Evolutionary conservation across 495 filamentous ascomycete species (phyloP), one percentile per base, ranked within the genome.

Genomic region (Penicillium mononematosum): DNA sequence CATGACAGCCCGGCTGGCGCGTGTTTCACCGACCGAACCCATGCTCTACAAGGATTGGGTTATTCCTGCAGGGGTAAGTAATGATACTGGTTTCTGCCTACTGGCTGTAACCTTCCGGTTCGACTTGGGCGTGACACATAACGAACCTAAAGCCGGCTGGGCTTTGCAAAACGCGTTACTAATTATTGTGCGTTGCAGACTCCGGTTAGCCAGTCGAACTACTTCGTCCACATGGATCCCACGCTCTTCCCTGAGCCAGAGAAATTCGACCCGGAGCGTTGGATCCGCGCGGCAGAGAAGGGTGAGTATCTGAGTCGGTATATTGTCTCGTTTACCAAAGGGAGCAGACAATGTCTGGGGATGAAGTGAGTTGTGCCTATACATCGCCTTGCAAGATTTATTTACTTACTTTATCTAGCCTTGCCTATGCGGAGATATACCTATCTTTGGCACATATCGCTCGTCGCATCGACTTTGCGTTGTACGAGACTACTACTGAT

Each of bases 211-310:
- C 79, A 78, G 65, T 75, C 75, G 8, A 66, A 72, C 11, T 75
- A 73, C 58, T 73, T 78, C 53, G 68, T 80, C 9, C 80, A 83
- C 58, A 72, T 69, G 49, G 66, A 82, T 56, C 58, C 76, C 29
- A 63, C 58, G 3, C 50, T 82, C 11, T 84, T 81, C 56, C 78
- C 79, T 0, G 59, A 79, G 1, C 73, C 80, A 1, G 59, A 75
- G 4, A 63, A 56, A 12, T 83, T 80, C 58, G 54, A 69, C 14
- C 83, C 83, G 0, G 73, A 80, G 19, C 73, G 82, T 22, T 86
- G 79, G 78, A 62, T 81, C 22, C 56, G 62, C 8, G 64, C 68
- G 5, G 46, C 51, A 11, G 60, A 63, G 10, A 44, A 58, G 16
- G 55, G 62, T 8, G 50, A 67, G 34, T 44, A 63, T 27, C 58